Evolutionary conservation across 441 rosid genomes (phyloP).

Genomic region (Croton setiger): DNA sequence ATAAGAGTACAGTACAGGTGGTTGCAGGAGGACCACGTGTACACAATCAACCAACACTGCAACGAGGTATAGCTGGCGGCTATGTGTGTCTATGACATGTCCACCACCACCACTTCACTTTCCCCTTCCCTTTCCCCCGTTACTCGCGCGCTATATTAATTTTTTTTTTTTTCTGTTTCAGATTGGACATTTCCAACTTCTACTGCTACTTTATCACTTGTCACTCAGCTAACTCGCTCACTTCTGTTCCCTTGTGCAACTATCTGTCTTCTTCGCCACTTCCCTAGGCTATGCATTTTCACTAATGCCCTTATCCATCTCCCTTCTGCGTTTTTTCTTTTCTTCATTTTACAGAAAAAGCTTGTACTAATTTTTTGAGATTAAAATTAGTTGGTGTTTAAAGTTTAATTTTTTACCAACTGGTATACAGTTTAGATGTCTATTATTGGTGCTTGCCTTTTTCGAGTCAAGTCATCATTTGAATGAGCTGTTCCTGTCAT

Average conservation of each 20-base stretch:
- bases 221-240: conserved; percentile 16
- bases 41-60: not conserved
- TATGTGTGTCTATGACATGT: conserved; percentile 2
- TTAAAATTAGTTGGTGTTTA: too few species aligned
- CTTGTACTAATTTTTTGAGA: not conserved
- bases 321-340: not conserved
- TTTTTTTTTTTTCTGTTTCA: too few species aligned
- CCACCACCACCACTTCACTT: conserved; percentile 2
- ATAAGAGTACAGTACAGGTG: conserved; percentile 31
- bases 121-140: conserved; percentile 32
- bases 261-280: conserved; percentile 19
- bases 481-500: conserved; percentile 62
- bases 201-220: conserved; percentile 19
- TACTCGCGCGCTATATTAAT: conserved; percentile 45
- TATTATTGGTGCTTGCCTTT: conserved; percentile 49
- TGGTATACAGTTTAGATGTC: conserved; percentile 23
- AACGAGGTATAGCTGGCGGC: conserved; percentile 40
- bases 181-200: conserved; percentile 33
- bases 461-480: conserved; percentile 51
- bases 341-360: not conserved
- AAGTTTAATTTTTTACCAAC: too few species aligned
- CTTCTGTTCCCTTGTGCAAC: too few species aligned
- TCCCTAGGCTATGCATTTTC: conserved; percentile 34
- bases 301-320: not conserved
- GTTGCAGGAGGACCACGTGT: conserved; percentile 43